Base-by-base conservation (phyloP, 1,284 basidiomycete genomes). In the Cryptococcus wingfieldii region DNA sequence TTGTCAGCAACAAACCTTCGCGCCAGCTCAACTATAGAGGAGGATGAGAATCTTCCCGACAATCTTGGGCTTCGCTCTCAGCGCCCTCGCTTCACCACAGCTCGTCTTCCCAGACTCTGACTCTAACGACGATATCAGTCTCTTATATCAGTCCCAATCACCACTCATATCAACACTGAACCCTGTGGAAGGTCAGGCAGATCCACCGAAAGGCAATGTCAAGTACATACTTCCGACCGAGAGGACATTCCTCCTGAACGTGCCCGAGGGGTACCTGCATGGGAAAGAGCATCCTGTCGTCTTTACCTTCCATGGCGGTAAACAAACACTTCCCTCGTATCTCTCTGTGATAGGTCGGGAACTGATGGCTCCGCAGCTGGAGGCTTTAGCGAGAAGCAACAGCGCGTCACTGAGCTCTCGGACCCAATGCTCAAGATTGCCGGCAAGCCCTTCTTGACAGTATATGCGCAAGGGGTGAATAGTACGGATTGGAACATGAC, bases 221-320 rank as follows among this genome's bases (percentile, higher is more conserved):
- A 42, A 42, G n/a, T 42, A 42, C 41, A 42, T 19, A 16, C 41
- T 65, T 10, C 52, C 63, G 25, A 56, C 58, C 23, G 60, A 58
- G 16, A 43, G 63, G 25, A 54, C 50, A 12, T 65, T 55, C 48
- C 50, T 65, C 16, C 53, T 66, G 19, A 53, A 63, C 51, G 58
- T 66, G 14, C 64, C 64, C 9, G 47, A 48, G 12, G 54, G 25
- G 10, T 66, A 66, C 45, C 49, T 55, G 14, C 51, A 54, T n/a
- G 27, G 50, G 5, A 46, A 52, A 12, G 28, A 54, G 9, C 60
- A 66, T 53, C 64, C 64, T 4, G 41, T 63, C 18, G 62, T 66
- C 7, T 42, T 66, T 14, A 64, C 60, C 51, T 66, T 66, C 49
- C 64, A 66, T 47, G 64, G 64, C 10, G 64, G 62, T 66, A 42